Conservation (phyloP, 2,329 filamentous ascomycete genomes). For the Fusarium drepaniforme region DNA sequence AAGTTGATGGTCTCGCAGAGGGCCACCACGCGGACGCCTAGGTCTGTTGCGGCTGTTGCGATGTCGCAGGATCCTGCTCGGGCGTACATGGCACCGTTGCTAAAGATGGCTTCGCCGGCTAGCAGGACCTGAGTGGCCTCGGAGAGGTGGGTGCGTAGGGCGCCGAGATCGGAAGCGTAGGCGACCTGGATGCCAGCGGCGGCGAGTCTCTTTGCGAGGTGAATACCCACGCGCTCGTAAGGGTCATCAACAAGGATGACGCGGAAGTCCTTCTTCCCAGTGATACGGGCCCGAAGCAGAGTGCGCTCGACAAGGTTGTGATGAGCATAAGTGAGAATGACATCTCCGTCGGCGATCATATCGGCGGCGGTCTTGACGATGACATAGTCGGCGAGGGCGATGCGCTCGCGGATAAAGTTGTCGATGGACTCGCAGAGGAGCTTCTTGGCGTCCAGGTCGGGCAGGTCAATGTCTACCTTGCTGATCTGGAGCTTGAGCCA, state of each 20-base stretch:
- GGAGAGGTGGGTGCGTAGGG: conserved; percentile 79
- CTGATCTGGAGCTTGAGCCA: conserved; percentile 94
- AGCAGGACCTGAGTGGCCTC: conserved; percentile 81
- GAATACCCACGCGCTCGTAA: conserved; percentile 63
- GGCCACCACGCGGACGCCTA: conserved; percentile 84
- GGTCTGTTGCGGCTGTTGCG: conserved; percentile 83
- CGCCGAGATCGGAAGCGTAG: conserved; percentile 83
- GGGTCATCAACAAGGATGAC: conserved; percentile 86
- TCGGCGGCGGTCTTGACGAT: conserved; percentile 82
- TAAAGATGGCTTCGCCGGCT: conserved; percentile 94
- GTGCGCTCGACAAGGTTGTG: conserved; percentile 89
- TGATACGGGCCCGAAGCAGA: conserved; percentile 76
- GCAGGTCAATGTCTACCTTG: conserved; percentile 86
- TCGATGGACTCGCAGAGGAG: conserved; percentile 86
- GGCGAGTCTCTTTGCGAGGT: conserved; percentile 76
- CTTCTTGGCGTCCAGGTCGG: conserved; percentile 85
- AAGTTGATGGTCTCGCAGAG: conserved; percentile 98
- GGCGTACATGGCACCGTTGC: conserved; percentile 91
- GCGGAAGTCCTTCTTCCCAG: conserved; percentile 77
- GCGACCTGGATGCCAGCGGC: conserved; percentile 79
- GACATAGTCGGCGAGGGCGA: conserved; percentile 86
- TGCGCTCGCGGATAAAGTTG: conserved; percentile 89
- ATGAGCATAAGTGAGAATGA: conserved; percentile 88
- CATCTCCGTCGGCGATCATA: conserved; percentile 83
- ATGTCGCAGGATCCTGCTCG: conserved; percentile 89